Percentiles rank a stretch among this genome's conserved stretches.
Conservation (phyloP, 2,329 filamentous ascomycete genomes). For the Hymenotorrendiella dingleyae region DNA sequence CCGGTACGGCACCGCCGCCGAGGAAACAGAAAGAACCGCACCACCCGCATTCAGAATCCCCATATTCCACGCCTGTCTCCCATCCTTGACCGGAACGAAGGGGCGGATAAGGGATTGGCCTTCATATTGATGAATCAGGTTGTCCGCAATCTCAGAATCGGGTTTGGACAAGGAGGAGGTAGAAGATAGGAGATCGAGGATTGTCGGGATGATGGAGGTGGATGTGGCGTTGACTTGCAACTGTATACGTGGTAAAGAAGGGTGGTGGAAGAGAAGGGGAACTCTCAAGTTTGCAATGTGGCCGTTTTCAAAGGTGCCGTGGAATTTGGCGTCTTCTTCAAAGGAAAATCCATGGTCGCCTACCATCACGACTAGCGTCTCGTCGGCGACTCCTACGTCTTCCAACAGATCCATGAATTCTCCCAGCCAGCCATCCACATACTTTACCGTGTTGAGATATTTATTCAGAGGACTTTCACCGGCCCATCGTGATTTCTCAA, state of each 20-base stretch:
- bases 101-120: slow-evolving; percentile 41
- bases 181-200: slow-evolving; percentile 39
- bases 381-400: slow-evolving; percentile 37
- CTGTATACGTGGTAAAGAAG: slow-evolving; percentile 36
- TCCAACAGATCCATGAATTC: slow-evolving; percentile 29
- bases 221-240: slow-evolving; percentile 36
- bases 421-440: slow-evolving; percentile 6
- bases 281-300: slow-evolving; percentile 40
- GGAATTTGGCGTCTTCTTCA: slow-evolving; percentile 33
- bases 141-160: slow-evolving; percentile 31
- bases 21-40: slow-evolving; percentile 21
- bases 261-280: slow-evolving; percentile 39
- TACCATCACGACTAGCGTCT: slow-evolving; percentile 41
- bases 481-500: slow-evolving; percentile 20
- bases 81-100: slow-evolving; percentile 30
- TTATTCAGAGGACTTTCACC: slow-evolving; percentile 28
- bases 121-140: slow-evolving; percentile 39
- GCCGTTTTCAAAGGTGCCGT: slow-evolving; percentile 38
- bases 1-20: slow-evolving; percentile 19
- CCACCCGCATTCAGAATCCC: slow-evolving; percentile 27
- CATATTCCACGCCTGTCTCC: slow-evolving; percentile 28
- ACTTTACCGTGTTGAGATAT: slow-evolving; percentile 38
- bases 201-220: slow-evolving; percentile 39
- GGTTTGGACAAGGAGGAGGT: slow-evolving; percentile 34
- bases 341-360: slow-evolving; percentile 41